Evolutionary conservation across 148 eudicot species (phyloP).

Genomic region (Nepenthes gracilis): DNA sequence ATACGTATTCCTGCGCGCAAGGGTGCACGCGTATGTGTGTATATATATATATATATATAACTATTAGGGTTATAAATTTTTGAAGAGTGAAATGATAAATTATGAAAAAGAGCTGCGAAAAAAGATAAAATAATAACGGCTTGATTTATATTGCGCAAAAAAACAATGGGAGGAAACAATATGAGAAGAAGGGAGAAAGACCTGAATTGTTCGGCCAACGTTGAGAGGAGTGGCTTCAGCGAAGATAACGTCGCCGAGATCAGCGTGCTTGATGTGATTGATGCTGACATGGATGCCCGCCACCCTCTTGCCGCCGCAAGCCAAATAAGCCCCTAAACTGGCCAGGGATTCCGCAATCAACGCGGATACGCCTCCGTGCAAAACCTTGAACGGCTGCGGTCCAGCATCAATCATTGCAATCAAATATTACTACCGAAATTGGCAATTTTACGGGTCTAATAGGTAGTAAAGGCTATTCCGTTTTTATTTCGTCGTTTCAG

Average conservation of each 20-base stretch:
- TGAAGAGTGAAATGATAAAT: too few relatives aligned
- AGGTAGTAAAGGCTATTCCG: not conserved
- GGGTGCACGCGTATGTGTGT: too few relatives aligned
- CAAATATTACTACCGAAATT: not conserved
- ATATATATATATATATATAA: too few relatives aligned
- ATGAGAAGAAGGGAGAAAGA: not conserved
- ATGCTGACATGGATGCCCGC: constrained; percentile 70
- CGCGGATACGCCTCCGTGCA: constrained; percentile 80
- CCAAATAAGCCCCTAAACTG: constrained; percentile 75
- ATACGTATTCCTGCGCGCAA: too few relatives aligned
- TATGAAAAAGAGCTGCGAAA: too few relatives aligned
- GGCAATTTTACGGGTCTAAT: too few relatives aligned
- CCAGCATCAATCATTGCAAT: too few relatives aligned
- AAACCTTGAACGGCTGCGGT: constrained; percentile 64
- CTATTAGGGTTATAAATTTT: too few relatives aligned
- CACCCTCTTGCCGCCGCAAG: constrained; percentile 52
- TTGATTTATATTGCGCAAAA: too few relatives aligned
- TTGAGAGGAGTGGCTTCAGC: constrained; percentile 59
- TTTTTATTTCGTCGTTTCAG: not conserved
- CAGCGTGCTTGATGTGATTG: constrained; percentile 56
- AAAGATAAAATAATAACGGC: too few relatives aligned
- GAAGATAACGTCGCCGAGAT: constrained; percentile 53
- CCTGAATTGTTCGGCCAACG: constrained; percentile 68
- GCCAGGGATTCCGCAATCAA: constrained; percentile 61
- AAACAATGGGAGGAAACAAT: not conserved